phyloP scores from a whole-genome alignment of 2,329 filamentous ascomycete species.

The Stagonosporopsis chrysanthemi region DNA sequence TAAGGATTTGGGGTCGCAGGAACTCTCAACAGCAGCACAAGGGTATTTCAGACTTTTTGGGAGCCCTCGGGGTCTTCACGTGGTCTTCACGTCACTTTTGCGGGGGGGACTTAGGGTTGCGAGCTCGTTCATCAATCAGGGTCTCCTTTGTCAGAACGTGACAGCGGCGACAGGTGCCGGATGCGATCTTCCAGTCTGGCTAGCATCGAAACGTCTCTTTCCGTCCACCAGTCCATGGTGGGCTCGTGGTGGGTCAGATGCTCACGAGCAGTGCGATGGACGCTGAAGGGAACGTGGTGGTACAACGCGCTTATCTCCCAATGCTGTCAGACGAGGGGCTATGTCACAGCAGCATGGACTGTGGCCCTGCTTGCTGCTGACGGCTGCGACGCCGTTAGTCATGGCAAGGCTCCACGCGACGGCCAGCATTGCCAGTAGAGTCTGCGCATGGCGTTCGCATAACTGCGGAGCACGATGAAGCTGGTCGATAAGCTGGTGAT shows the following conservation, averaged over 20 bases:
- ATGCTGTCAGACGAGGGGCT: slow-evolving; percentile 23
- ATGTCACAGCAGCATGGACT: slow-evolving; percentile 40
- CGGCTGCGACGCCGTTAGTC: slow-evolving; percentile 10
- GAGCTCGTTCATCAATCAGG: slow-evolving; percentile 29
- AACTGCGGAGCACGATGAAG: slow-evolving; percentile 2
- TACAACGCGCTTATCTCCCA: slow-evolving; percentile 41
- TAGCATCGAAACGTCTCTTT: slow-evolving; percentile 17
- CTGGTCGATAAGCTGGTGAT: slow-evolving; percentile 13
- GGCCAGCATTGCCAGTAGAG: neutral
- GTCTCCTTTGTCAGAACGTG: slow-evolving; percentile 35
- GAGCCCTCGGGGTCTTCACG: neutral
- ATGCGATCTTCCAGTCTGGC: slow-evolving; percentile 22
- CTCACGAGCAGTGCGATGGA: slow-evolving; percentile 34
- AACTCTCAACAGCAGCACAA: slow-evolving; percentile 6
- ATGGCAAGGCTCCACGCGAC: slow-evolving; percentile 12
- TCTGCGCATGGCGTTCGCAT: slow-evolving; percentile 1
- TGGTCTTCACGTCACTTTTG: slow-evolving; percentile 24
- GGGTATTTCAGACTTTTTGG: slow-evolving; percentile 29
- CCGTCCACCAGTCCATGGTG: slow-evolving; percentile 15
- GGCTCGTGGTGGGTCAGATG: slow-evolving; percentile 31
- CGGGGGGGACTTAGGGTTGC: slow-evolving; percentile 19
- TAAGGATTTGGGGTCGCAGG: slow-evolving; percentile 6
- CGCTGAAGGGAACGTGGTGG: slow-evolving; percentile 38
- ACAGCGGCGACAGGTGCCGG: slow-evolving; percentile 31
- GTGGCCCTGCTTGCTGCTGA: slow-evolving; percentile 13